A percentile compares a stretch with the other conserved stretches of the same genome.
Evolutionary conservation across 2,329 filamentous ascomycete species (phyloP).

Genomic region (Kalaharituber pfeilii): DNA sequence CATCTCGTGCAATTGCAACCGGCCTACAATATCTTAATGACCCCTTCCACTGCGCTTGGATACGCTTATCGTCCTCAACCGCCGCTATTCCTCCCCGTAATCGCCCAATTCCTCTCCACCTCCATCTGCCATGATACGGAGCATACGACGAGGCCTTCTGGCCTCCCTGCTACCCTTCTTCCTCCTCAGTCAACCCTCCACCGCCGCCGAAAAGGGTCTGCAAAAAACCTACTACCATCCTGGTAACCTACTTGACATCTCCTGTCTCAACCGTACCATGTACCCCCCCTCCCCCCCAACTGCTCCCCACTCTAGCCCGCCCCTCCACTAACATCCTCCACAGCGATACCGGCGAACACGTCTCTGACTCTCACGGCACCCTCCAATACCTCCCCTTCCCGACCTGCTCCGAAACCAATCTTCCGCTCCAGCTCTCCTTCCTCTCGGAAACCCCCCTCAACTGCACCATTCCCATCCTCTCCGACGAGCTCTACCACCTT

Average conservation of each 20-base stretch:
- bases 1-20: too few relatives aligned
- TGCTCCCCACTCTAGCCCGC: not conserved
- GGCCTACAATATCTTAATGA: too few relatives aligned
- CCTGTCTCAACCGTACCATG: conserved; percentile 17
- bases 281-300: conserved; percentile 5
- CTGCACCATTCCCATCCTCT: conserved; percentile 62
- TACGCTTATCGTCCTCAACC: too few relatives aligned
- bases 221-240: not conserved
- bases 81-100: not conserved
- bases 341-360: conserved; percentile 78
- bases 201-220: not conserved
- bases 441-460: conserved; percentile 53
- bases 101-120: too few relatives aligned
- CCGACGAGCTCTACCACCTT: conserved; percentile 68
- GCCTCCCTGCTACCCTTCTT: not conserved
- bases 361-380: conserved; percentile 66
- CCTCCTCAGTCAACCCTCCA: not conserved
- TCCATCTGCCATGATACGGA: not conserved
- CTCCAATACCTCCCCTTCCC: conserved; percentile 77
- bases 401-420: conserved; percentile 69
- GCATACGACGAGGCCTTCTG: not conserved
- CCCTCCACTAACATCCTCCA: not conserved
- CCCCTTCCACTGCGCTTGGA: too few relatives aligned
- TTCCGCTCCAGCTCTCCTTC: conserved; percentile 71
- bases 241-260: conserved; percentile 10